Conservation (phyloP, 495 filamentous ascomycete species). For the Tuber brumale region DNA sequence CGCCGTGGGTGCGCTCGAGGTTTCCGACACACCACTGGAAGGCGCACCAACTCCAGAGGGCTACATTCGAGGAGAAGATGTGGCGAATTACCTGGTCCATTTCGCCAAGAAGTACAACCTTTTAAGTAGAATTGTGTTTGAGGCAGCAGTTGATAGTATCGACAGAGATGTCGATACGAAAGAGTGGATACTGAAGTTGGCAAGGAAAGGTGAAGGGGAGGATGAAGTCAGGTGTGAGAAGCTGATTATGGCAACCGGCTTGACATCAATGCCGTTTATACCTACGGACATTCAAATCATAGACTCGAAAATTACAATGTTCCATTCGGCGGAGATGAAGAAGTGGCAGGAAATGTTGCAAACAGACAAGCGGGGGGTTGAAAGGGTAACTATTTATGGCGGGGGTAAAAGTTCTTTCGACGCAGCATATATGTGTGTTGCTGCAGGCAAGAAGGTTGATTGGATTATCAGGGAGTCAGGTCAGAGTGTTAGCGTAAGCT, state of each 20-base stretch:
- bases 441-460: conserved; percentile 47
- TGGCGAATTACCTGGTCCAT: conserved; percentile 59
- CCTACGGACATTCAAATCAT: conserved; percentile 42
- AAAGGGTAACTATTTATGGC: conserved; percentile 46
- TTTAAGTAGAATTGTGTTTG: conserved; percentile 39
- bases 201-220: conserved; percentile 14
- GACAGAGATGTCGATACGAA: conserved; percentile 25
- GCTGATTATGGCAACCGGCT: conserved; percentile 47
- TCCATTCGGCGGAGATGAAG: conserved; percentile 44
- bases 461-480: conserved; percentile 47
- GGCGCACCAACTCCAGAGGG: conserved; percentile 39
- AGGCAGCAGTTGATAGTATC: conserved; percentile 39
- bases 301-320: conserved; percentile 39
- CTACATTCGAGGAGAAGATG: conserved; percentile 61
- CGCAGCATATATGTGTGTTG: conserved; percentile 44
- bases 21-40: conserved; percentile 64
- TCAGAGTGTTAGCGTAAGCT: conserved; percentile 38
- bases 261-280: conserved; percentile 45
- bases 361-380: conserved; percentile 17
- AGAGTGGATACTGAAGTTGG: conserved; percentile 40
- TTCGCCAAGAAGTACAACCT: conserved; percentile 48
- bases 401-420: conserved; percentile 49
- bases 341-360: conserved; percentile 33
- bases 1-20: conserved; percentile 46
- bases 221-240: conserved; percentile 39